Conservation (phyloP, 306 rosid genomes). For the Cajanus cajan region DNA sequence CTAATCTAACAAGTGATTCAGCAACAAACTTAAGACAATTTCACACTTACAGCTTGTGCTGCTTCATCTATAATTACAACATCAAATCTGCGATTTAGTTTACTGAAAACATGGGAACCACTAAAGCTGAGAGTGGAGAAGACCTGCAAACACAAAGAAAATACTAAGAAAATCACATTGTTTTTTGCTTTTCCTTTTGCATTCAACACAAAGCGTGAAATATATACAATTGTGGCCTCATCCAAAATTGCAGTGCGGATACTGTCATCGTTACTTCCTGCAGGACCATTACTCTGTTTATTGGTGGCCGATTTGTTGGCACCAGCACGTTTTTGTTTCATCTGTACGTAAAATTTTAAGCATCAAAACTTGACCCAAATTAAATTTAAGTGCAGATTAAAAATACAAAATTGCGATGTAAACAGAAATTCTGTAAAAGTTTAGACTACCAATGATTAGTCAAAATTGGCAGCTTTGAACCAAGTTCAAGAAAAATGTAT, state of each 20-base stretch:
- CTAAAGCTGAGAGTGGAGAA: conserved; percentile 96
- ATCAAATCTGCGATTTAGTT: conserved; percentile 79
- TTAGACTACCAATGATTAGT: not conserved
- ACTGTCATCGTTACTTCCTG: conserved; percentile 64
- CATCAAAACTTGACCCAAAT: conserved; percentile 25
- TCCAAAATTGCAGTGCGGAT: conserved; percentile 74
- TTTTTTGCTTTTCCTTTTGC: not conserved
- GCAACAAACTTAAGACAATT: conserved; percentile 7
- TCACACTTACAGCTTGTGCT: conserved; percentile 90
- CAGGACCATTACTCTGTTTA: conserved; percentile 60
- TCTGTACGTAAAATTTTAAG: conserved; percentile 47
- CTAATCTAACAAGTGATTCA: conserved; percentile 21
- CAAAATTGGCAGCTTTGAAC: not conserved
- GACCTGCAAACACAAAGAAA: conserved; percentile 61
- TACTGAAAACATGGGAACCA: conserved; percentile 73
- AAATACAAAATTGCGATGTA: conserved; percentile 15
- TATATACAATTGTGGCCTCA: conserved; percentile 82
- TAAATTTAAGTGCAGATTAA: conserved; percentile 12
- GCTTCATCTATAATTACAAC: conserved; percentile 98
- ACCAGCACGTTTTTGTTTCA: conserved; percentile 52
- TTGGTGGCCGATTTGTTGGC: conserved; percentile 49
- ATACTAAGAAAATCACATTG: conserved; percentile 27
- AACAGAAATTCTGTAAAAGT: not conserved
- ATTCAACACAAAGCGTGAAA: conserved; percentile 21
- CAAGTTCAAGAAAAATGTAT: not conserved